These are phyloP conservation scores for Asterophora parasitica DNA, from an alignment of 768 basidiomycete genomes.

Conservation along the genomic window DNA sequence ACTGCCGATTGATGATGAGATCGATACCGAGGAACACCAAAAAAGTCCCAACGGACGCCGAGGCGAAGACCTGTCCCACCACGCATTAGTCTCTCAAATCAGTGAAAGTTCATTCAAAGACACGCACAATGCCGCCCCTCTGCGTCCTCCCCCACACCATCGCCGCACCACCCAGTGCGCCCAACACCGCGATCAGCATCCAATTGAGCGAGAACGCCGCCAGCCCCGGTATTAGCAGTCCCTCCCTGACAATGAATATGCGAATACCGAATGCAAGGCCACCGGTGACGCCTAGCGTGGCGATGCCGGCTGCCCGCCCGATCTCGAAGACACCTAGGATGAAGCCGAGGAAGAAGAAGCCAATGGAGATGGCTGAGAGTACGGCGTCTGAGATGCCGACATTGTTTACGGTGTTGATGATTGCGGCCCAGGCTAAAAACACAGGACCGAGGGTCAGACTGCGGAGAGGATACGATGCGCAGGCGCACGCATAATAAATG, in stretches of 20 bases:
- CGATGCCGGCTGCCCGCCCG: slow-evolving; percentile 42
- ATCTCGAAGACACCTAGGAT: slow-evolving; percentile 50
- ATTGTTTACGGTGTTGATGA: slow-evolving; percentile 50
- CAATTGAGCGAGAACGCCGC: slow-evolving; percentile 41
- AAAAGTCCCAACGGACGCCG: slow-evolving; percentile 61
- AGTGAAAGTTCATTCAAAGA: neutral
- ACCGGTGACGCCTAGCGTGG: slow-evolving; percentile 43
- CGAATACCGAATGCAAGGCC: slow-evolving; percentile 57
- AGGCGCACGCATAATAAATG: neutral
- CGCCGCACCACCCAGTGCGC: slow-evolving; percentile 34
- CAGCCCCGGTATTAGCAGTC: slow-evolving; percentile 38
- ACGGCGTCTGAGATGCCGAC: slow-evolving; percentile 47
- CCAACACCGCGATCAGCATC: slow-evolving; percentile 46
- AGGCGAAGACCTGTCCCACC: slow-evolving; percentile 34
- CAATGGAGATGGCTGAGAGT: slow-evolving; percentile 44
- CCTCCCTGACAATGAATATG: slow-evolving; percentile 43
- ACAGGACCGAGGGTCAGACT: neutral
- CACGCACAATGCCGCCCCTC: slow-evolving; percentile 47
- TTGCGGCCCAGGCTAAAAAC: slow-evolving; percentile 57
- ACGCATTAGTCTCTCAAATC: no score
- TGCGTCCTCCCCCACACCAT: slow-evolving; percentile 37
- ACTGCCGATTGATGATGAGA: slow-evolving; percentile 50
- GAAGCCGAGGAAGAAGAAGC: slow-evolving; percentile 47
- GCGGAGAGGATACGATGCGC: slow-evolving; percentile 1
- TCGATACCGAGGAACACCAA: slow-evolving; percentile 52